Evolutionary conservation across 1,284 basidiomycete species (phyloP), one percentile per base, ranked within the genome.

Genomic region (Cutaneotrichosporon cavernicola): DNA sequence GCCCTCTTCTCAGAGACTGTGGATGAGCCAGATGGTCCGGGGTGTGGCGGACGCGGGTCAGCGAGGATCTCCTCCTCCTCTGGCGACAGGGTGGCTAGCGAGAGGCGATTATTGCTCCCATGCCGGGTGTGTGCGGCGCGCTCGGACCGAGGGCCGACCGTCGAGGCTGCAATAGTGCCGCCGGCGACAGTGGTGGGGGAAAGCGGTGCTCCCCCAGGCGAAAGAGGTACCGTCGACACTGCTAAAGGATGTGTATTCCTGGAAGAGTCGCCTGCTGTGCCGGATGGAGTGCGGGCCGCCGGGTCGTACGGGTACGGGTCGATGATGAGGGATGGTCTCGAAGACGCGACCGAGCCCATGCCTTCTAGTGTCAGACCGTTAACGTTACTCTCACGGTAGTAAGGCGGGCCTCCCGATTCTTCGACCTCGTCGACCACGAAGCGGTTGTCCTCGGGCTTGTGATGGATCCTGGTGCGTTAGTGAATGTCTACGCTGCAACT

Each of bases 51-150:
- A 13, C 40, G 18, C 4, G 43, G 43, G 50, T 52, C n/a, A 2
- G 52, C 60, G 7, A 47, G 16, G 11, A 26, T 43, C 30, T 49
- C 34, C 26, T 52, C 22, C 22, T 53, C 58, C 14, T 49, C 30
- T 49, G 49, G 36, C 9, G 50, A 4, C 4, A 60, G 4, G 34
- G 34, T 38, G 22, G 34, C 36, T 5, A 22, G 38, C 26, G 55
- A 56, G 46, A 36, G 60, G 55, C n/a, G 60, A n/a, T 31, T 52
- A 26, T 31, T 14, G 50, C 50, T 52, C 50, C 26, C 22, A 31
- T 52, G 50, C 26, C 50, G 22, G 11, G 50, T 30, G 50, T 26
- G 46, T 22, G 53, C 40, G 5, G 40, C 40, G 14, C 43, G 43
- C 4, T 50, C 16, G 22, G 22, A 10, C n/a, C n/a, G 30, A 4